These are phyloP conservation scores for Coriaria nepalensis DNA, from an alignment of 306 rosid species.

Conservation along the genomic window DNA sequence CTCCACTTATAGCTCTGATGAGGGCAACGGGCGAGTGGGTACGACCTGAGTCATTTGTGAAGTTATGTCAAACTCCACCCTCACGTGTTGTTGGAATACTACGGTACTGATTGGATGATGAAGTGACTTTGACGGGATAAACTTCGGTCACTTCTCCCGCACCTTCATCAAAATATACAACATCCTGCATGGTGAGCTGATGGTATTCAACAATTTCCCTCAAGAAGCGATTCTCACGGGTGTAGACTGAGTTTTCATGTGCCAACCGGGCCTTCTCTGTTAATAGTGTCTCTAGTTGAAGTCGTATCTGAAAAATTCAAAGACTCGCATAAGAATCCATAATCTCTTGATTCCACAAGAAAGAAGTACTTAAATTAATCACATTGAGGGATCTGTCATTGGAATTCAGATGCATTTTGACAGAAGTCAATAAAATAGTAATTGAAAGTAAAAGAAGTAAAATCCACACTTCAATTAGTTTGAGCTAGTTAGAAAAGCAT, in stretches of 20 bases:
- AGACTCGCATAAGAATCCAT: conserved; percentile 10
- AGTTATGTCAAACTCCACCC: conserved; percentile 11
- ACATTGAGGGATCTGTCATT: too few relatives aligned
- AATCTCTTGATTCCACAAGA: not conserved
- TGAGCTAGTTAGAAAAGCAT: too few relatives aligned
- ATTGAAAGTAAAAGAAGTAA: too few relatives aligned
- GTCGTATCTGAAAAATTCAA: conserved; percentile 53
- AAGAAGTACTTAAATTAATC: too few relatives aligned
- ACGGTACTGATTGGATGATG: conserved; percentile 16
- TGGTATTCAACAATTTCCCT: conserved; percentile 94
- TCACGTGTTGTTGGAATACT: conserved; percentile 17
- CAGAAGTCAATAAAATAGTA: too few relatives aligned
- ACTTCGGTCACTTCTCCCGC: conserved; percentile 88
- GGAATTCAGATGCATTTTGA: too few relatives aligned
- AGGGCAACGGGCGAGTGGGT: conserved; percentile 8
- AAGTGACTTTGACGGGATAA: conserved; percentile 51
- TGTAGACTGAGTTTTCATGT: conserved; percentile 72
- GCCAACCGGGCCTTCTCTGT: conserved; percentile 96
- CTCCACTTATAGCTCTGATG: conserved; percentile 9
- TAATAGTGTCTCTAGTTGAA: conserved; percentile 85
- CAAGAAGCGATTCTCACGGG: conserved; percentile 87
- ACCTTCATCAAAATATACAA: conserved; percentile 77
- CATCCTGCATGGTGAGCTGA: conserved; percentile 97
- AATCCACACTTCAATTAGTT: too few relatives aligned
- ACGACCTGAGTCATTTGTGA: conserved; percentile 24